A percentile compares a stretch with the other conserved stretches of the same genome.
These are phyloP conservation scores for Neofusicoccum ribis DNA, from an alignment of 2,329 filamentous ascomycete genomes.

Conservation along the genomic window DNA sequence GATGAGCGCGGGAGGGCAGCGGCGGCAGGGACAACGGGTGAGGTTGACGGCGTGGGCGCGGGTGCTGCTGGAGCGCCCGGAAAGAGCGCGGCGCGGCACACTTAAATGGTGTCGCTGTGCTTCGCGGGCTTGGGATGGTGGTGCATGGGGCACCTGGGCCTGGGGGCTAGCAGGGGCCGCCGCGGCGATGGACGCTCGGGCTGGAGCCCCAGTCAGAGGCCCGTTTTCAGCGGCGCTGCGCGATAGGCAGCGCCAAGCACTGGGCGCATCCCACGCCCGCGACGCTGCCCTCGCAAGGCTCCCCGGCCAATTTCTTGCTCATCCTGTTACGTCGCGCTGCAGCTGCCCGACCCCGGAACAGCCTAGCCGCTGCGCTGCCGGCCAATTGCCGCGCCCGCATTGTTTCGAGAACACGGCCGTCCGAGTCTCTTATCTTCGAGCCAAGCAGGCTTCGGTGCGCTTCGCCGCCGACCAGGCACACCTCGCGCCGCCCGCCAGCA, in stretches of 20 bases:
- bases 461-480: neutral
- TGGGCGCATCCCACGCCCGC: constrained; percentile 15
- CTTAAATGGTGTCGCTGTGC: constrained; percentile 11
- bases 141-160: constrained; percentile 1
- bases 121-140: neutral
- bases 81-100: neutral
- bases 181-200: constrained; percentile 8
- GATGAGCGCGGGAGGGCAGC: neutral
- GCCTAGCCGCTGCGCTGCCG: neutral
- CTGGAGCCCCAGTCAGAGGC: constrained; percentile 5
- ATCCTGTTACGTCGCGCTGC: constrained; percentile 13
- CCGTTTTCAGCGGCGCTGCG: neutral
- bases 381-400: constrained; percentile 3
- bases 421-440: neutral
- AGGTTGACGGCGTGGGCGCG: neutral
- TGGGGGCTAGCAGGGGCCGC: constrained; percentile 6
- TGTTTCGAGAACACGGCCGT: neutral
- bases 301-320: constrained; percentile 10
- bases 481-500: too few relatives aligned
- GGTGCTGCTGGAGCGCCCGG: neutral
- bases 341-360: neutral
- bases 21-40: neutral
- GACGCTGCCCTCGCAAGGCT: neutral
- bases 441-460: constrained; percentile 8
- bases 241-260: constrained; percentile 16